These are phyloP conservation scores for Suillus subaureus DNA, from an alignment of 768 basidiomycete species.

Conservation along the genomic window DNA sequence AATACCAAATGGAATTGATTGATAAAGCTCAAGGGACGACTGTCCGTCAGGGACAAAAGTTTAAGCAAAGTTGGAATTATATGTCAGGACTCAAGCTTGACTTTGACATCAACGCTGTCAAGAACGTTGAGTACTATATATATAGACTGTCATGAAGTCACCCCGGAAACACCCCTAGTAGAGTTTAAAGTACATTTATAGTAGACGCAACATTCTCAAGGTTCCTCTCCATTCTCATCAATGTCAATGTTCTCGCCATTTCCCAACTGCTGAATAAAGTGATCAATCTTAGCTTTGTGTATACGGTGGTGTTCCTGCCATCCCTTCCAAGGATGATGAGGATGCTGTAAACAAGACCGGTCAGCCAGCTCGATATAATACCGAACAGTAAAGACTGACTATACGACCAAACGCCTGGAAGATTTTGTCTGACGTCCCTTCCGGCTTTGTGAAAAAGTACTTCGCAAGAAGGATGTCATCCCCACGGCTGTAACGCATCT, in stretches of 20 bases:
- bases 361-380: slow-evolving; percentile 6
- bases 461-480: slow-evolving; percentile 82
- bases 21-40: not conserved
- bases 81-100: not conserved
- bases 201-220: slow-evolving; percentile 22
- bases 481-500: slow-evolving; percentile 79
- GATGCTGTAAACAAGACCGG: slow-evolving; percentile 50
- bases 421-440: slow-evolving; percentile 82
- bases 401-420: slow-evolving; percentile 78
- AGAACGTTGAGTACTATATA: not conserved
- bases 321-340: slow-evolving; percentile 92
- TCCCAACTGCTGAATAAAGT: slow-evolving; percentile 63
- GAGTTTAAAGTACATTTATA: not conserved
- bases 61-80: not conserved
- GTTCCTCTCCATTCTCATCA: slow-evolving; percentile 29
- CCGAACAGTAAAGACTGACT: slow-evolving; percentile 42
- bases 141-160: not conserved
- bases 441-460: slow-evolving; percentile 70
- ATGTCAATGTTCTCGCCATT: slow-evolving; percentile 57
- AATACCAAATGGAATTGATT: not conserved
- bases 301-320: slow-evolving; percentile 93
- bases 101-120: not conserved
- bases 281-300: slow-evolving; percentile 85
- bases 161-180: not conserved
- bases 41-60: not conserved